Conservation (phyloP, 495 filamentous ascomycete genomes). For the Neurospora hispaniola region DNA sequence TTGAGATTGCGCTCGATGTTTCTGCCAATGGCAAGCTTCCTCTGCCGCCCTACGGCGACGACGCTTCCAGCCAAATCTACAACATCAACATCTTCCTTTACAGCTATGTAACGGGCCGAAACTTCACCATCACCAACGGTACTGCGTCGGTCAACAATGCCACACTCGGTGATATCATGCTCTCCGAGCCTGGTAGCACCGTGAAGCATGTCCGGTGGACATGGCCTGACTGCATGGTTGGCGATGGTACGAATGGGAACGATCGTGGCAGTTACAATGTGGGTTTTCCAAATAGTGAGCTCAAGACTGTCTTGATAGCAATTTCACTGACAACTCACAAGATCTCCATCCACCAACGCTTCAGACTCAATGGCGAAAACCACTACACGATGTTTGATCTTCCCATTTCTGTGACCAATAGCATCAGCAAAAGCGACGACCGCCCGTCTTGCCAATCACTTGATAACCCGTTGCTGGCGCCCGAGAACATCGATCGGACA, state of each 20-base stretch:
- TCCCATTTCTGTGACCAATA: conserved; percentile 56
- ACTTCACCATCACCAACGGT: conserved; percentile 60
- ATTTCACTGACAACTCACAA: conserved; percentile 8
- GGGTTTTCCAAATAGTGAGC: conserved; percentile 5
- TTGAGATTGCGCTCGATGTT: conserved; percentile 58
- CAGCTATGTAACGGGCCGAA: conserved; percentile 46
- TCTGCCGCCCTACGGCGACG: conserved; percentile 42
- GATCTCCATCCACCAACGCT: conserved; percentile 59
- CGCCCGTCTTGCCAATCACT: conserved; percentile 37
- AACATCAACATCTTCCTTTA: conserved; percentile 58
- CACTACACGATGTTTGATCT: conserved; percentile 60
- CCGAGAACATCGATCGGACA: conserved; percentile 26
- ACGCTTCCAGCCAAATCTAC: conserved; percentile 43
- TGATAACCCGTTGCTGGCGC: conserved; percentile 31
- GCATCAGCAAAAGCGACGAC: conserved; percentile 31
- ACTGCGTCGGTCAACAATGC: conserved; percentile 42
- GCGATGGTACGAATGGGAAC: conserved; percentile 34
- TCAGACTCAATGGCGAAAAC: conserved; percentile 48
- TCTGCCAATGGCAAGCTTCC: conserved; percentile 51
- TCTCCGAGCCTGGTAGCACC: conserved; percentile 49
- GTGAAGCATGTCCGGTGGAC: conserved; percentile 61
- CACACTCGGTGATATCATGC: conserved; percentile 50
- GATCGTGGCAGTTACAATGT: conserved; percentile 42
- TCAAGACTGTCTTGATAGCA: neutral
- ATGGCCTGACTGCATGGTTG: conserved; percentile 56